Base-by-base conservation (phyloP, 306 rosid species). In the Astragalus glycyphyllos region DNA sequence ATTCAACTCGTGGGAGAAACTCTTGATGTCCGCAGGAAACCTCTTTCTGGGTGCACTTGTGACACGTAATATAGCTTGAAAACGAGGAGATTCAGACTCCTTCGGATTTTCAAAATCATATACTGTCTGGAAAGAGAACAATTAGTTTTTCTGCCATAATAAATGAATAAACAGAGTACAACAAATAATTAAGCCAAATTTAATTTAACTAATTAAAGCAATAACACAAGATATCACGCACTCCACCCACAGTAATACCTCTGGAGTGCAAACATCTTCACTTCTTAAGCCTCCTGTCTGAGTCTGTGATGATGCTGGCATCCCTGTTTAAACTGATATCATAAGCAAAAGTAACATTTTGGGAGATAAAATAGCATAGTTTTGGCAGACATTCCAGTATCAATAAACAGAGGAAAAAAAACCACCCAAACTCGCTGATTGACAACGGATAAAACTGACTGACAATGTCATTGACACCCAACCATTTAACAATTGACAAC, bases 11-110 rank as follows among this genome's bases (percentile, higher is more conserved):
- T 94, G 99, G 57, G 99, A 94, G 85, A 91, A 94, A 81, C 99
- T 94, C 79, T 94, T 94, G 64, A 94, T 87, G 77, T 91, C 96
- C 0, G 86, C 46, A 57, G 97, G 99, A 84, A 81, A 73, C 84
- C 89, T 89, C 87, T 90, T 94, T 66, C 96, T 86, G 11, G 99
- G 99, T 55, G 96, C 99, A 86, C 92, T 94, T 26, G 99, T 94
- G 75, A 89, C 82, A 10, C 99, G 95, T 32, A 94, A 81, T 77
- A 94, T 86, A 61, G 99, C 99, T 91, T 94, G 97, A 86, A 94
- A 94, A 72, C 99, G 99, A 11, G 99, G 99, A 82, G 99, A 94
- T 77, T 94, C 99, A 5, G 97, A 91, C 86, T 94, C 99, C 87
- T 94, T 94, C 6, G 97, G 97, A 76, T 94, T 94, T 74, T 94